Evolutionary conservation across 139 green algal genomes (phyloP), one percentile per base, ranked within the genome.

Genomic region (Tetratostichococcus sp.): DNA sequence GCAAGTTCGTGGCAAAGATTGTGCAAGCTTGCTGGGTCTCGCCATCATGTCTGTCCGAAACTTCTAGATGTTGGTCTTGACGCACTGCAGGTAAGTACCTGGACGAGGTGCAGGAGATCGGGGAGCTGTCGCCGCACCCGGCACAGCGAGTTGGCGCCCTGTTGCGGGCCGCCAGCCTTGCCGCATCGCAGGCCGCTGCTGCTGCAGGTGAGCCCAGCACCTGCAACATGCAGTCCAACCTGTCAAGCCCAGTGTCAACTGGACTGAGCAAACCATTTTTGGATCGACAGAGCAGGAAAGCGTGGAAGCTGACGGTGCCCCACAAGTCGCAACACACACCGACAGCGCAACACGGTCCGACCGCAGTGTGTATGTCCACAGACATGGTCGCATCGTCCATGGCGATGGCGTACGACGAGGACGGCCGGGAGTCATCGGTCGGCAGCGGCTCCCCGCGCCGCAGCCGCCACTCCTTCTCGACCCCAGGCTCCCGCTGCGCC

Each of bases 91-190:
- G 50, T 21, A 32, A 72, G 30, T 82, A 76, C 69, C 57, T 82
- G 72, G 77, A 77, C 35, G 39, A 77, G 34, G 68, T 82, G 77
- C 76, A 81, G 76, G 70, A 73, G 31, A 43, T 69, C 25, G 42
- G 42, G 1, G 65, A 73, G 16, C 14, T 62, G 50, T 62, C 50
- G 50, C 50, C 50, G 50, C 50, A 62, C 50, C 50, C 50, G 19
- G 50, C 50, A 26, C 50, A 62, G 19, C 50, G 50, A 5, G 50
- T 62, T 2, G 50, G 50, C 50, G 50, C 50, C 50, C 50, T 62
- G 50, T 26, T 62, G 50, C 50, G 50, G 4, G 50, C 50, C 50
- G 50, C 50, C 50, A 62, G 50, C 50, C 50, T 62, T 23, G 50
- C 50, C 19, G 50, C 50, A 5, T 62, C 50, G 17, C 50, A 62